A percentile compares a stretch with the other conserved stretches of the same genome.
phyloP scores from a whole-genome alignment of 2,329 filamentous ascomycete species.

The Lachnellula arida region DNA sequence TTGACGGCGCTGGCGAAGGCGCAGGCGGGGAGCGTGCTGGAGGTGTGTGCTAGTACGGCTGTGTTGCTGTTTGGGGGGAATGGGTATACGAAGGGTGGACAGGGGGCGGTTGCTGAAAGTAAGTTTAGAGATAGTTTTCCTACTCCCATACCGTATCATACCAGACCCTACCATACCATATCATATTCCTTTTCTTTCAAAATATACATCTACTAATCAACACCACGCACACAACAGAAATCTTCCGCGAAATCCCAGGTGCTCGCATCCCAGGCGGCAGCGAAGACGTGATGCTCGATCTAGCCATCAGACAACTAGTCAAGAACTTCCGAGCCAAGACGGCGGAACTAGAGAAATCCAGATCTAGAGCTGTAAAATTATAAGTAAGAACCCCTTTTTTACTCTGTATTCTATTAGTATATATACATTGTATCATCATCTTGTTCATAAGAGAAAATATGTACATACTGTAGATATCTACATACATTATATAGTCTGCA shows the following conservation, averaged over 20 bases:
- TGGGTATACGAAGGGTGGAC: slow-evolving; percentile 64
- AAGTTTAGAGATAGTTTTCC: slow-evolving; percentile 39
- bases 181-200: not conserved
- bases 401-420: too few relatives aligned
- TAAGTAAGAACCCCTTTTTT: too few relatives aligned
- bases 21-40: slow-evolving; percentile 65
- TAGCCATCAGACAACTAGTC: slow-evolving; percentile 64
- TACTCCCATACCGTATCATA: not conserved
- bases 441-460: too few relatives aligned
- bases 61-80: slow-evolving; percentile 70
- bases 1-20: slow-evolving; percentile 70
- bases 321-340: slow-evolving; percentile 62
- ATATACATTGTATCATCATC: too few relatives aligned
- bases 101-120: slow-evolving; percentile 68
- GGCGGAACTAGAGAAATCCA: slow-evolving; percentile 42
- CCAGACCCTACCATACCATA: not conserved
- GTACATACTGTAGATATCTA: too few relatives aligned
- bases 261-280: slow-evolving; percentile 62
- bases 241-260: slow-evolving; percentile 60
- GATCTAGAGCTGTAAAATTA: too few relatives aligned
- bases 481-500: too few relatives aligned
- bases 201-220: too few relatives aligned
- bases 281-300: slow-evolving; percentile 69
- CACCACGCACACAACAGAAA: slow-evolving; percentile 39
- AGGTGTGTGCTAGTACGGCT: slow-evolving; percentile 65